Evolutionary conservation across 2,329 filamentous ascomycete species (phyloP).

Genomic region (Graphiopsis chlorocephala): DNA sequence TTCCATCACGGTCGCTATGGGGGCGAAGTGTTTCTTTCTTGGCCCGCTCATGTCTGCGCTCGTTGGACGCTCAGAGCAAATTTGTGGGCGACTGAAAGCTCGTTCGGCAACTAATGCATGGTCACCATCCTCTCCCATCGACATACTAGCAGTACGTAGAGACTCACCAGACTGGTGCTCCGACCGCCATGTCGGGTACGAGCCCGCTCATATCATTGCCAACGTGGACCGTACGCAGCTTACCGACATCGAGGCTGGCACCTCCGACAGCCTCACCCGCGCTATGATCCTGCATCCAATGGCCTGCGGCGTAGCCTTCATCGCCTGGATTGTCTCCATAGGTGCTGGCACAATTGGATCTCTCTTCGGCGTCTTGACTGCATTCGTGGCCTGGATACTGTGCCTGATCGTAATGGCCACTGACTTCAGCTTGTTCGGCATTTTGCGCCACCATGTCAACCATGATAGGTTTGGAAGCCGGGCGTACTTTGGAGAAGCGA

Average conservation of each 20-base stretch:
- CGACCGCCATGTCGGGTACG: conserved; percentile 53
- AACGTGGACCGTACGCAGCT: conserved; percentile 40
- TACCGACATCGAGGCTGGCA: conserved; percentile 43
- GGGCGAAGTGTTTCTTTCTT: not conserved
- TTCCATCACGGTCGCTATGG: not conserved
- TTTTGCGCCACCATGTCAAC: conserved; percentile 56
- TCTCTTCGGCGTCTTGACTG: conserved; percentile 51
- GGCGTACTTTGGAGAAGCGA: conserved; percentile 54
- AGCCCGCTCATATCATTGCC: conserved; percentile 48
- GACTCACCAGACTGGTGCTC: conserved; percentile 47
- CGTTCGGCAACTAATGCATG: not conserved
- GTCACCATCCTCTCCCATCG: not conserved
- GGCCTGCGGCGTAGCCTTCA: conserved; percentile 56
- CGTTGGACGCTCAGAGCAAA: not conserved
- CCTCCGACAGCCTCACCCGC: conserved; percentile 52
- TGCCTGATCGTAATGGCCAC: conserved; percentile 50
- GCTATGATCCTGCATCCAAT: conserved; percentile 64
- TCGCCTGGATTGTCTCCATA: conserved; percentile 57
- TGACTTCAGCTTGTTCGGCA: conserved; percentile 58
- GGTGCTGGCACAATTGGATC: conserved; percentile 53
- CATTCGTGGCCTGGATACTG: conserved; percentile 50
- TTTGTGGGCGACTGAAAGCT: not conserved
- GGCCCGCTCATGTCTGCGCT: not conserved
- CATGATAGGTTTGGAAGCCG: conserved; percentile 37
- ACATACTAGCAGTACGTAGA: conserved; percentile 16